Conservation (phyloP, 1,139 yeast species). For the Tardiomyces blankii region DNA sequence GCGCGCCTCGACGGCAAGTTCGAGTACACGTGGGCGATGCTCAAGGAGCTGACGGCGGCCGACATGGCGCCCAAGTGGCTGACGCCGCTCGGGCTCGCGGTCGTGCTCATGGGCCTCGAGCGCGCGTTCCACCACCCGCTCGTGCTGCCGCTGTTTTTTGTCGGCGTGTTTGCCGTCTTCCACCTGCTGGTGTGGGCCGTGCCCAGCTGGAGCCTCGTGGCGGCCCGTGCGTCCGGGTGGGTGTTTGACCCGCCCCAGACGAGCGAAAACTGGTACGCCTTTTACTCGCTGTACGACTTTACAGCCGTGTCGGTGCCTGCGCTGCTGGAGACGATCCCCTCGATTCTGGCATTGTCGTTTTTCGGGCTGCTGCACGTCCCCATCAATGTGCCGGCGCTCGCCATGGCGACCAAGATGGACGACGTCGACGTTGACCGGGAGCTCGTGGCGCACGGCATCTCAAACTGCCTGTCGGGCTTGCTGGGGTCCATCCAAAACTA, state of each 20-base stretch:
- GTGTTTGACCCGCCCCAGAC: conserved; percentile 57
- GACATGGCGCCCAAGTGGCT: conserved; percentile 53
- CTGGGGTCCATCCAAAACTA: conserved; percentile 88
- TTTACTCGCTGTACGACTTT: conserved; percentile 65
- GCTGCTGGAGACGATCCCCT: conserved; percentile 62
- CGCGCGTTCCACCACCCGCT: conserved; percentile 65
- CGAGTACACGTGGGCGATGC: conserved; percentile 47
- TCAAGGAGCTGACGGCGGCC: conserved; percentile 30
- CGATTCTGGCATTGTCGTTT: conserved; percentile 91
- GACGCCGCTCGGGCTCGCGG: conserved; percentile 56
- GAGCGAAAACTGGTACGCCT: conserved; percentile 78
- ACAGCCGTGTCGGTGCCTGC: conserved; percentile 61
- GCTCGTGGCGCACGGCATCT: conserved; percentile 86
- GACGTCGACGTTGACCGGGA: conserved; percentile 82
- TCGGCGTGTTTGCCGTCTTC: conserved; percentile 54
- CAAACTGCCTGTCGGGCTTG: conserved; percentile 78
- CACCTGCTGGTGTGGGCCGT: conserved; percentile 55
- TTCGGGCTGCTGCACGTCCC: conserved; percentile 96
- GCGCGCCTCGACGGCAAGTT: conserved; percentile 70
- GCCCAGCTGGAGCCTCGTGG: conserved; percentile 52
- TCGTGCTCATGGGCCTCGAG: conserved; percentile 42
- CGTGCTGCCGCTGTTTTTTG: conserved; percentile 72
- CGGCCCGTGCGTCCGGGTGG: conserved; percentile 72
- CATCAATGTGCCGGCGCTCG: conserved; percentile 92
- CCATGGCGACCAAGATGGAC: conserved; percentile 78